Evolutionary conservation across 306 rosid genomes (phyloP), one percentile per base, ranked within the genome.

Genomic region (Dryas octopetala): DNA sequence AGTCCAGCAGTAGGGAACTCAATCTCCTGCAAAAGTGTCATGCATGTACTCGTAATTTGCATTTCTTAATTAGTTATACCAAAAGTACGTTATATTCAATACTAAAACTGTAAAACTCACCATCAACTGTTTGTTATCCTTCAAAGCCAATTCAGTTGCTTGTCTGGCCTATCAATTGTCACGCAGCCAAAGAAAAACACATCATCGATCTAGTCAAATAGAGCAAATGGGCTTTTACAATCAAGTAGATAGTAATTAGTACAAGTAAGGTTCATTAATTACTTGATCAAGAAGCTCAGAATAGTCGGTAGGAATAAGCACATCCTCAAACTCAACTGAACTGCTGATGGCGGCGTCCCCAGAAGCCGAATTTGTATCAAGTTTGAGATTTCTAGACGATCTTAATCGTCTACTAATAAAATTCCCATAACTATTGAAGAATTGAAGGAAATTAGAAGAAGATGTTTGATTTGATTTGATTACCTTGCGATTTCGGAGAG

Each of bases 1-100:
- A 95, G 98, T 79, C 97, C 97, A 63, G 97, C 85, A 32, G 98
- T 91, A 23, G 98, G 98, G 83, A 95, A 91, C 82, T 95, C 98
- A 81, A 91, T 94, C 86, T 95, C 98, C 98, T 95, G 91, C 68
- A 80, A 44, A 55, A 79, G 62, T 45, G 76, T 71, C 63, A 17
- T 79, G 75, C 63, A 17, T 79, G 75, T 79, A 57, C 54, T 73
- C 75, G 66, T 40, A 66, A 66, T 60, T 74, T 78, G 73, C 38
- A 54, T 14, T 57, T 79, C 70, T 73, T 50, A 19, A 19, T 19
- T 19, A 78, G 48, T 73, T 57, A 74, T 60, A 54, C 61, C 45
- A 60, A 48, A 74, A 75, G 72, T 48, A 0, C 23, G 23, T 23
- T 23, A 23, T 74, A 77, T 55, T 65, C 73, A 38, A 58, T 70